Base-by-base conservation (phyloP, 2,329 filamentous ascomycete species). In the Raffaelea deltoideospora region DNA sequence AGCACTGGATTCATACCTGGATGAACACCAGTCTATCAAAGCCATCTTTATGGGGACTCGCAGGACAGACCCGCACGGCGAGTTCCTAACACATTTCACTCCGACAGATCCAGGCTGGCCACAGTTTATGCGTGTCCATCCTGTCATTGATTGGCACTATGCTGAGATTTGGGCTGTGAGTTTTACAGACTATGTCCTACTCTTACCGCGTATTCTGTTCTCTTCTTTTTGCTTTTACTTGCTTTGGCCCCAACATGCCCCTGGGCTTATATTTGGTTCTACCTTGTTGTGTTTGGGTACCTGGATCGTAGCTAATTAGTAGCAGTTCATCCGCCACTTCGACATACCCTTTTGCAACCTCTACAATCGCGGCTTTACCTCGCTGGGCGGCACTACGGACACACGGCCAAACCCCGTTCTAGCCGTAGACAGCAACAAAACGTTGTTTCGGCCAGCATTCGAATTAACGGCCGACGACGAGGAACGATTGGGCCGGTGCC, bases 61-160 rank as follows among this genome's bases (percentile, higher is more conserved):
- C 38, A 69, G 90, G 47, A 95, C 90, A 4, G 90, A 98, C 57
- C 90, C 90, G 7, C 86, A 96, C 54, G 85, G 88, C 33, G 76
- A 75, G 47, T 64, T 68, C 14, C 56, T 98, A 49, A 80, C 71
- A 28, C 75, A 82, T 57, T 96, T 96, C 53, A 83, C 93, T 53
- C 71, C 69, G 35, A 98, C 90, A 5, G 90, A 96, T 57, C 64
- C 70, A 26, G 86, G 79, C 3, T 98, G 90, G 90, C 90, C 90
- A 26, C 62, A 67, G 31, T 94, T 96, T 51, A 87, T 96, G 77
- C 74, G 90, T 40, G 69, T 96, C 41, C 86, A 98, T 57, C 88
- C 90, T 0, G 82, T 98, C 10, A 87, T 98, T 51, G 90, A 98
- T 58, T 98, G 90, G 90, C 84, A 90, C 55, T 94, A 95, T 56